Conservation (phyloP, 75 land plant species). For the Azolla pinnata region DNA sequence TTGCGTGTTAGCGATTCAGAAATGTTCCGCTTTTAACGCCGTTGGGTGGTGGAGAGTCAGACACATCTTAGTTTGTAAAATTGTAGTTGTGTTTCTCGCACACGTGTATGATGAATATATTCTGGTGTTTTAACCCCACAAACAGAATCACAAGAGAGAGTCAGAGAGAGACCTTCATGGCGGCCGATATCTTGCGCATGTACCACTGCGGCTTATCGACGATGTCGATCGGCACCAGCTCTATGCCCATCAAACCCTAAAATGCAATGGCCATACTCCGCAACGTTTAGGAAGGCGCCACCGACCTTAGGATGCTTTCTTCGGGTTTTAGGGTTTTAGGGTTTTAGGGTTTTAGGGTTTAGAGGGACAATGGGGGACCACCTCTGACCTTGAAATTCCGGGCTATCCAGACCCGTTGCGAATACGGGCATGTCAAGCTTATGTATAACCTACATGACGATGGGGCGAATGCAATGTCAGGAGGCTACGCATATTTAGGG, state of each 20-base stretch:
- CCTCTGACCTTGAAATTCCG: slow-evolving; percentile 59
- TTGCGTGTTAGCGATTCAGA: no score
- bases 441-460: slow-evolving; percentile 39
- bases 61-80: no score
- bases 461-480: background rate
- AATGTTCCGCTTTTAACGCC: no score
- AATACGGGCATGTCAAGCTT: slow-evolving; percentile 42
- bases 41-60: no score
- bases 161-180: slow-evolving; percentile 41
- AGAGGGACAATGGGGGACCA: no score
- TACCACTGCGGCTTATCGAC: slow-evolving; percentile 66
- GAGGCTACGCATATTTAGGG: slow-evolving; percentile 2
- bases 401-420: slow-evolving; percentile 47
- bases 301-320: background rate
- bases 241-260: slow-evolving; percentile 56
- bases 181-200: slow-evolving; percentile 73
- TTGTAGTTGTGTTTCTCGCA: no score
- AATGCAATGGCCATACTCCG: background rate
- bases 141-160: background rate
- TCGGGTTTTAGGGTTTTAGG: no score
- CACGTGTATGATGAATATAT: no score
- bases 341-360: no score
- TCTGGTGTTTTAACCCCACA: background rate
- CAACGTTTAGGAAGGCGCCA: background rate
- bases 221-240: slow-evolving; percentile 53